These are phyloP conservation scores for Jacaranda copaia DNA, from an alignment of 257 asterid genomes.

Conservation along the genomic window DNA sequence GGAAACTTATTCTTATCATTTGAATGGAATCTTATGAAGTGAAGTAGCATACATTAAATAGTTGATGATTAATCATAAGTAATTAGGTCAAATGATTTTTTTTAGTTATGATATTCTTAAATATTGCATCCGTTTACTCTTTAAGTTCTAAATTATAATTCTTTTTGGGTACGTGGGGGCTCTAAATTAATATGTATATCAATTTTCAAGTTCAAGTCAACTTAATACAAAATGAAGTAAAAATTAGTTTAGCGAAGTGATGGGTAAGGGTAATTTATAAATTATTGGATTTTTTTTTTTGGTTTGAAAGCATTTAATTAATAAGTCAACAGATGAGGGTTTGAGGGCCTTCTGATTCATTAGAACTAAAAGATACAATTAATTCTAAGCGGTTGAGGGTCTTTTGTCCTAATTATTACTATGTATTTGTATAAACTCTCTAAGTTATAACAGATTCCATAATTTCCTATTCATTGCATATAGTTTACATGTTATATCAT, in stretches of 20 bases:
- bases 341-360: not conserved
- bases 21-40: no score
- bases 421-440: no score
- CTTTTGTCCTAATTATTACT: no score
- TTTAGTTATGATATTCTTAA: not conserved
- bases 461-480: not conserved
- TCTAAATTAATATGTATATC: not conserved
- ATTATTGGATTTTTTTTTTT: not conserved
- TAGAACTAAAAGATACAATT: not conserved
- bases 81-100: not conserved
- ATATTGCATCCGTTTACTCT: not conserved
- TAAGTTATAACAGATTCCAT: no score
- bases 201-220: not conserved
- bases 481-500: no score
- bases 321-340: not conserved
- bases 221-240: not conserved
- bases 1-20: no score
- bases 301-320: not conserved
- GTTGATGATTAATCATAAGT: not conserved
- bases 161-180: no score
- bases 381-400: not conserved
- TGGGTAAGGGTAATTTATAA: not conserved
- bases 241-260: not conserved
- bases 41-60: not conserved
- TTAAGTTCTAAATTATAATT: not conserved